These are phyloP conservation scores for Fusarium coffeatum DNA, from an alignment of 2,329 filamentous ascomycete species.

Conservation along the genomic window DNA sequence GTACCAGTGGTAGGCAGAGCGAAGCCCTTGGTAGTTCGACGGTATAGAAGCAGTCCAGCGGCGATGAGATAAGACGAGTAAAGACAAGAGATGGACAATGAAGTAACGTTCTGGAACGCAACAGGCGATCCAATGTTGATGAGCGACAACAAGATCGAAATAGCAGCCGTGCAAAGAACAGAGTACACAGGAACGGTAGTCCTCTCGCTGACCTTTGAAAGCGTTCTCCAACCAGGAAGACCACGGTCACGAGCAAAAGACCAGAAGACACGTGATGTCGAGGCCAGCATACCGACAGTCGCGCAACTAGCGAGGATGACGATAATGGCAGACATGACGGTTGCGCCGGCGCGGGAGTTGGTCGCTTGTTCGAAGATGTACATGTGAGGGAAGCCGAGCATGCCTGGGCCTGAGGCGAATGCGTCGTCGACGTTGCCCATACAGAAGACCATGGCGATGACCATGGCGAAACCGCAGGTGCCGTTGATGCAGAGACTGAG, in stretches of 20 bases:
- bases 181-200: conserved; percentile 48
- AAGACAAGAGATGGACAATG: conserved; percentile 47
- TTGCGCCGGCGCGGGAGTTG: conserved; percentile 59
- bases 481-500: conserved; percentile 62
- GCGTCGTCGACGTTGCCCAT: conserved; percentile 60
- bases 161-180: conserved; percentile 43
- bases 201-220: conserved; percentile 45
- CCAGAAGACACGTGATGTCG: conserved; percentile 68
- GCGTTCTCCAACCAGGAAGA: conserved; percentile 47
- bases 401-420: conserved; percentile 57
- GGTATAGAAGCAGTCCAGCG: conserved; percentile 45
- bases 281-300: conserved; percentile 65
- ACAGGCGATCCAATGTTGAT: conserved; percentile 51
- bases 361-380: conserved; percentile 66
- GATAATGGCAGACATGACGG: conserved; percentile 62
- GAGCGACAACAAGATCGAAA: conserved; percentile 48
- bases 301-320: conserved; percentile 61
- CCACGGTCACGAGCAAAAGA: conserved; percentile 58
- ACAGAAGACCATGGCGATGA: conserved; percentile 67
- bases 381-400: conserved; percentile 65
- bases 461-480: conserved; percentile 64
- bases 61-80: conserved; percentile 50
- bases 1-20: conserved; percentile 37
- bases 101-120: conserved; percentile 49
- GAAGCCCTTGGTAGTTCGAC: conserved; percentile 47